Percentiles rank a stretch among this genome's conserved stretches.
Conservation (phyloP, 2,329 filamentous ascomycete genomes). For the Xylariaceae sp. region DNA sequence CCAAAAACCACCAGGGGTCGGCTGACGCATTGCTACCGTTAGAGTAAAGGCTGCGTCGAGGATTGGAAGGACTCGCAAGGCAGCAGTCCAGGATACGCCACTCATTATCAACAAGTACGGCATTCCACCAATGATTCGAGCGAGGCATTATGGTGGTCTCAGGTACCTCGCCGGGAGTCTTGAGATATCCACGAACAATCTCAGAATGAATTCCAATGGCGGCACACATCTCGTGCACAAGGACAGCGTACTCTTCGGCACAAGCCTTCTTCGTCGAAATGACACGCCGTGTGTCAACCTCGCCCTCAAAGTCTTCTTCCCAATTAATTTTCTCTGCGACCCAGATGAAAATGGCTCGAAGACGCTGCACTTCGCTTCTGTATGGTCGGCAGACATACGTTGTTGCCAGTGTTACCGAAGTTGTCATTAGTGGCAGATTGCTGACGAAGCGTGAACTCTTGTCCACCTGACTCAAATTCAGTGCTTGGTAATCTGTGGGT, state of each 20-base stretch:
- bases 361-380: conserved; percentile 84
- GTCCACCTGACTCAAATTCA: conserved; percentile 84
- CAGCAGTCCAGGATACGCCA: conserved; percentile 97
- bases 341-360: conserved; percentile 96
- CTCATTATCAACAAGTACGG: conserved; percentile 85
- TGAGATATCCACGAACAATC: conserved; percentile 84
- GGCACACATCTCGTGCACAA: conserved; percentile 90
- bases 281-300: conserved; percentile 76
- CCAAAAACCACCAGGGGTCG: conserved; percentile 92
- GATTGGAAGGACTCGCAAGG: conserved; percentile 85
- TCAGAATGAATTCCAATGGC: conserved; percentile 87
- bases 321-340: conserved; percentile 90
- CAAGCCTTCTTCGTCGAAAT: conserved; percentile 81
- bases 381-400: conserved; percentile 93
- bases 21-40: conserved; percentile 65
- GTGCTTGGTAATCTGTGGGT: conserved; percentile 72
- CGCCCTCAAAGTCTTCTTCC: conserved; percentile 92
- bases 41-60: conserved; percentile 73
- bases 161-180: conserved; percentile 76
- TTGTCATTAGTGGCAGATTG: conserved; percentile 76
- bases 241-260: conserved; percentile 80
- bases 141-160: conserved; percentile 80
- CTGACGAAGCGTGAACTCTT: conserved; percentile 92
- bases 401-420: conserved; percentile 76
- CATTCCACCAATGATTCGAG: conserved; percentile 97